A percentile compares a stretch with the other conserved stretches of the same genome.
phyloP scores from a whole-genome alignment of 371 early-diverging fungal species.

The Lichtheimia hyalospora region DNA sequence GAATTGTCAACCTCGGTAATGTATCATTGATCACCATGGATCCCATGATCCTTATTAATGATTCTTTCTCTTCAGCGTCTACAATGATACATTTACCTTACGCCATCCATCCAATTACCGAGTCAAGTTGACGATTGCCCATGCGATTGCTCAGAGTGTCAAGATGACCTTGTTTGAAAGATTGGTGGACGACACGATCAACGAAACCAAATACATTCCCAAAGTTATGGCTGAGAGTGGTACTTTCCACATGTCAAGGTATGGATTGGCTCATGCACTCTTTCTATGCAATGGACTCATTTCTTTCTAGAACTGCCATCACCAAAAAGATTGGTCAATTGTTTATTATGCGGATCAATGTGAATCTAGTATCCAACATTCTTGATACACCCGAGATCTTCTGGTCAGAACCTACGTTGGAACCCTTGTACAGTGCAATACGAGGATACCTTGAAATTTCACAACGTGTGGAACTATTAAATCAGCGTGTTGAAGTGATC shows the following conservation, averaged over 20 bases:
- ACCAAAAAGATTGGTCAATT: slow-evolving; percentile 70
- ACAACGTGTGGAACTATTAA: slow-evolving; percentile 67
- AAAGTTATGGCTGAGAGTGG: slow-evolving; percentile 82
- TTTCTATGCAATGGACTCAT: too few species aligned
- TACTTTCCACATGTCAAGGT: slow-evolving; percentile 74
- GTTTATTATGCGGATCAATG: slow-evolving; percentile 87
- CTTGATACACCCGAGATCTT: slow-evolving; percentile 89
- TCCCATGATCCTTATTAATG: too few species aligned
- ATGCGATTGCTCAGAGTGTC: slow-evolving; percentile 86
- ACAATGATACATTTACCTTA: slow-evolving; percentile 60
- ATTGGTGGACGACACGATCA: slow-evolving; percentile 81
- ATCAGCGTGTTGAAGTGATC: slow-evolving; percentile 63
- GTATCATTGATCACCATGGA: too few species aligned
- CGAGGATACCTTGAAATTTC: slow-evolving; percentile 83
- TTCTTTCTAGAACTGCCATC: slow-evolving; percentile 48
- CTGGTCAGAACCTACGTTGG: slow-evolving; percentile 82
- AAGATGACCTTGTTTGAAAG: slow-evolving; percentile 84
- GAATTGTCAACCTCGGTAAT: slow-evolving; percentile 68
- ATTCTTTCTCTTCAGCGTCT: slow-evolving; percentile 27
- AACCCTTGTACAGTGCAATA: slow-evolving; percentile 78
- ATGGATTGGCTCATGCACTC: too few species aligned
- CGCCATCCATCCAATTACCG: slow-evolving; percentile 53
- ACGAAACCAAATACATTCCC: slow-evolving; percentile 84
- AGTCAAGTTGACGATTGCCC: slow-evolving; percentile 77
- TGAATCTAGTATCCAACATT: slow-evolving; percentile 82